Conservation (phyloP, 169 alveolate species). For the Plasmodium cynomolgi region DNA sequence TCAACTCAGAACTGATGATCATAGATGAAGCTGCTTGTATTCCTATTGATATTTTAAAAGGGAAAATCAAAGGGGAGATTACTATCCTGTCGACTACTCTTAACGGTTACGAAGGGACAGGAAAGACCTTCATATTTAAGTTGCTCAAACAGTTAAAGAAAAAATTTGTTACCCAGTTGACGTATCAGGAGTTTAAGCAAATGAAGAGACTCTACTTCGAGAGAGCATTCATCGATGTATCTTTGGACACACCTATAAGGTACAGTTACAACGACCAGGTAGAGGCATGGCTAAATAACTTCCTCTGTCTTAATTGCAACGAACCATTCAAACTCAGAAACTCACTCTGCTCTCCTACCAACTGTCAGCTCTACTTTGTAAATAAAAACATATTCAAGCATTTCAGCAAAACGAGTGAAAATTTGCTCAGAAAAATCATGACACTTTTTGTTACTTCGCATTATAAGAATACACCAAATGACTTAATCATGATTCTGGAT, state of each 20-base stretch:
- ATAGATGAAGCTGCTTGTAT: constrained; percentile 99
- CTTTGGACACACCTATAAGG: constrained; percentile 96
- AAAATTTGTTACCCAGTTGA: constrained; percentile 68
- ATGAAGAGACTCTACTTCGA: constrained; percentile 49
- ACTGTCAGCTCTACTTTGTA: constrained; percentile 96
- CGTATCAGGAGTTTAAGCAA: constrained; percentile 34
- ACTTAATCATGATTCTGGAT: constrained; percentile 97
- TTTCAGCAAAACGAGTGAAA: constrained; percentile 97
- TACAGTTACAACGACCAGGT: constrained; percentile 97
- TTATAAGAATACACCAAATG: constrained; percentile 99
- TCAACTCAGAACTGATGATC: constrained; percentile 95
- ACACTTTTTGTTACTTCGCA: constrained; percentile 97
- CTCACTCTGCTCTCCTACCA: constrained; percentile 93
- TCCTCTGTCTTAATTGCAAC: constrained; percentile 97
- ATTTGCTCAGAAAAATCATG: constrained; percentile 95
- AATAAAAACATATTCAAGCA: constrained; percentile 98
- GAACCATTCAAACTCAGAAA: constrained; percentile 88
- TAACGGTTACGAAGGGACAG: constrained; percentile 99
- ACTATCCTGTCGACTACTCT: constrained; percentile 98
- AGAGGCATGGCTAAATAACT: constrained; percentile 97
- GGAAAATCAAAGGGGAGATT: constrained; percentile 93
- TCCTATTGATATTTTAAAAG: constrained; percentile 97
- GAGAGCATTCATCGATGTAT: constrained; percentile 60
- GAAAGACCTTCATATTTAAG: constrained; percentile 97
- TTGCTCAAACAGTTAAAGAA: constrained; percentile 92